Evolutionary conservation across 83 land plant species (phyloP), one percentile per base, ranked within the genome.

Genomic region (Picea abies): DNA sequence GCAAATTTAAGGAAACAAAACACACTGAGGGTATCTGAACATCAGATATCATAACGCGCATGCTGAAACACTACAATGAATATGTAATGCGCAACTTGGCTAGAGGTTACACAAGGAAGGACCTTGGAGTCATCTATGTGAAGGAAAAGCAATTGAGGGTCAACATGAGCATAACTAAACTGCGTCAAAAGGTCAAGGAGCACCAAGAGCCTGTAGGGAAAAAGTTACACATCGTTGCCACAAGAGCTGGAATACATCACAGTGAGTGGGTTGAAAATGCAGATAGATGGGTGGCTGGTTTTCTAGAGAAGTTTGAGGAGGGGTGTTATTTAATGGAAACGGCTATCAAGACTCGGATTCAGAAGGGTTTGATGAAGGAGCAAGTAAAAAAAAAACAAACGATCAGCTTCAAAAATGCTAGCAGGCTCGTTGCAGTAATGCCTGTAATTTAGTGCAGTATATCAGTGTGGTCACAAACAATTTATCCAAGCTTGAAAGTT

Each of bases 201-300:
- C 92, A 91, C 78, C 95, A 91, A 77, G 92, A 91, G 84, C 86
- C 87, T 56, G 90, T 90, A 61, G 90, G 89, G 3, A 81, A 86
- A 84, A 89, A 83, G 97, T 82, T 96, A 39, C 90, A 89, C 66
- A 96, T 90, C 22, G 99, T 93, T 78, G 99, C 96, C 66, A 96
- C 87, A 80, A 86, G 89, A 76, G 98, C 95, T 29, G 93, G 89
- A 39, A 82, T 92, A 90, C 94, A 89, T 76, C 96, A 86, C 52
- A 93, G 88, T 84, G 96, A 92, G 66, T 97, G 98, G 99, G 95
- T 97, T 63, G 96, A 95, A 83, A 97, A 97, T 87, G 98, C 99
- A 5, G 99, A 97, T 86, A 26, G 29, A 41, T 92, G 93, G 94
- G 90, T 92, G 63, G 92, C 91, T 60, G 94, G 94, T 32, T 92